Base-by-base conservation (phyloP, 495 filamentous ascomycete genomes). In the Staphylotrichum tortipilum region DNA sequence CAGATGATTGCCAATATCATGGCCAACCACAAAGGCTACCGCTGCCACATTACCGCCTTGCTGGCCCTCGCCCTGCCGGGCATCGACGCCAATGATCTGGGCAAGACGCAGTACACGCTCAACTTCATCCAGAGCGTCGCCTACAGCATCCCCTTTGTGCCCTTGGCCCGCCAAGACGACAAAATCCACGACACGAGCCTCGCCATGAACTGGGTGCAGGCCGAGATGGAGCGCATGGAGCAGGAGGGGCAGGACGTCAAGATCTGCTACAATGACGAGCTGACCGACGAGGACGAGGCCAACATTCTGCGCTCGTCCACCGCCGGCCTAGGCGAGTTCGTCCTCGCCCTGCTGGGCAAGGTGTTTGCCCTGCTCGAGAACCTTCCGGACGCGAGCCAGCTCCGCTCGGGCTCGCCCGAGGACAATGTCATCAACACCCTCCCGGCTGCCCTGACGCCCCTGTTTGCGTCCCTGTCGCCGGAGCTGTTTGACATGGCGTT, bases 381-480 rank as follows among this genome's bases (percentile, higher is more conserved):
- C 56, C 75, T 99, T 9, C 92, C 92, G 7, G 92, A 99, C 68
- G 80, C 88, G 7, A 82, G 87, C 38, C 76, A 89, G 33, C 79
- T 95, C 26, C 81, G 89, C 48, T 89, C 86, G 31, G 88, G 88
- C 10, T 92, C 89, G 1, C 91, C 92, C 1, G 92, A 99, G 67
- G 92, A 99, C 58, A 94, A 91, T 52, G 88, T 97, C 18, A 88
- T 95, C 64, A 99, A 97, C 65, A 95, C 89, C 0, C 72, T 99
- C 35, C 92, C 92, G 18, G 88, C 91, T 1, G 86, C 91, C 5
- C 83, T 99, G 47, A 90, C 86, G 40, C 92, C 92, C 1, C 71
- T 99, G 15, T 84, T 99, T 56, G 84, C 90, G 7, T 84, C 88
- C 0, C 70, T 99, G n/a, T 95, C 89, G 0, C 89, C 89, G 0